These are phyloP conservation scores for Annulohypoxylon truncatum DNA, from an alignment of 2,329 filamentous ascomycete species.

Conservation along the genomic window DNA sequence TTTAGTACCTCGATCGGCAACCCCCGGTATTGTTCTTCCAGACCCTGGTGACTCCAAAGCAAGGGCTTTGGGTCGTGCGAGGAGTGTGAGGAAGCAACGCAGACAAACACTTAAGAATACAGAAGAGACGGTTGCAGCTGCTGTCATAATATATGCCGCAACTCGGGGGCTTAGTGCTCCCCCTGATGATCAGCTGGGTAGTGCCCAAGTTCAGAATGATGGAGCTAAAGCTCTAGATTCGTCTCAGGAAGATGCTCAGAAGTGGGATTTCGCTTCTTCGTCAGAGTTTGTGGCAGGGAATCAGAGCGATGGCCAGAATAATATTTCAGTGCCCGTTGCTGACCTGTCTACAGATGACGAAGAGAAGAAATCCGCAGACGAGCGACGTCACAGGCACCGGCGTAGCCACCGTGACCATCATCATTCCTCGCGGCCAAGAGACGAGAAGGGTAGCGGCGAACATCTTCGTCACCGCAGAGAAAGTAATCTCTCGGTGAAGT, in stretches of 20 bases:
- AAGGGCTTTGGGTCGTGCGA: constrained; percentile 55
- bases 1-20: constrained; percentile 54
- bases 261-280: constrained; percentile 44
- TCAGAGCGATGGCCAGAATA: constrained; percentile 52
- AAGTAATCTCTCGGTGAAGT: constrained; percentile 43
- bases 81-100: constrained; percentile 59
- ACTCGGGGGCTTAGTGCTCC: constrained; percentile 60
- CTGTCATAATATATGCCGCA: constrained; percentile 65
- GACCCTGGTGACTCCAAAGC: constrained; percentile 55
- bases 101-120: constrained; percentile 59
- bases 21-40: constrained; percentile 61
- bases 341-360: constrained; percentile 67
- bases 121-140: constrained; percentile 66
- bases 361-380: constrained; percentile 52
- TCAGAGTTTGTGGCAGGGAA: constrained; percentile 41
- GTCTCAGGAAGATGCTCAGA: constrained; percentile 38
- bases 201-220: constrained; percentile 42
- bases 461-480: constrained; percentile 51
- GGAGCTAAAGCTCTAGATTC: constrained; percentile 34
- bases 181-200: constrained; percentile 41
- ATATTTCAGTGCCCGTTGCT: constrained; percentile 62
- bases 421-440: constrained; percentile 41
- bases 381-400: constrained; percentile 41
- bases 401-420: constrained; percentile 50
- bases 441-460: constrained; percentile 41